Evolutionary conservation across 805 yeast species (phyloP).

Genomic region (Wickerhamomyces bovis): DNA sequence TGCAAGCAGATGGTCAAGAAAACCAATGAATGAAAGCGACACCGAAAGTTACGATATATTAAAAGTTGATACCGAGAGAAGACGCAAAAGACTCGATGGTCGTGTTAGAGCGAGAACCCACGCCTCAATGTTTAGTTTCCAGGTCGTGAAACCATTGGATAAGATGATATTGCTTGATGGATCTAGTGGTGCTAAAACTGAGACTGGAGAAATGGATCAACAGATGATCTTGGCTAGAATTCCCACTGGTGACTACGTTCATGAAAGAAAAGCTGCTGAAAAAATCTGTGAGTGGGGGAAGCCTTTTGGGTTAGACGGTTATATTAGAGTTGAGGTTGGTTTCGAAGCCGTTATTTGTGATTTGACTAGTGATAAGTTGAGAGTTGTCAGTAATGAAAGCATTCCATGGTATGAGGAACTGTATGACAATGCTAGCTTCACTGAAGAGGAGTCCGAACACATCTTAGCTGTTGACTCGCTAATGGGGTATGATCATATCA

Average conservation of each 20-base stretch:
- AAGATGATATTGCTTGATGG: constrained; percentile 54
- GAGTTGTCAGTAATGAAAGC: constrained; percentile 40
- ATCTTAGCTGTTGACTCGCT: constrained; percentile 17
- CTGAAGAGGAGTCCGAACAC: constrained; percentile 6
- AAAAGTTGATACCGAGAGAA: neutral
- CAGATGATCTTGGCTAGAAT: constrained; percentile 38
- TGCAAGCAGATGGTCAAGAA: constrained; percentile 23
- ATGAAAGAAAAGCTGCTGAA: constrained; percentile 43
- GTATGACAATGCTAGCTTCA: constrained; percentile 22
- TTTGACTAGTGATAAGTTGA: constrained; percentile 40
- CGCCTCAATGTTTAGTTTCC: constrained; percentile 38
- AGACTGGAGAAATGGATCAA: constrained; percentile 57
- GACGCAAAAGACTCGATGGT: neutral
- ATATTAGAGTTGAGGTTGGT: constrained; percentile 52
- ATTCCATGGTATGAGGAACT: constrained; percentile 27
- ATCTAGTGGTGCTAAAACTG: constrained; percentile 58
- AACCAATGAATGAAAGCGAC: constrained; percentile 6
- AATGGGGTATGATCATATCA: constrained; percentile 38
- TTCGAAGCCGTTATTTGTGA: constrained; percentile 59
- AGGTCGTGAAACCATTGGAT: constrained; percentile 40
- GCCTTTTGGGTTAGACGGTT: constrained; percentile 51
- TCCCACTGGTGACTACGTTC: constrained; percentile 20
- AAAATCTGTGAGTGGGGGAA: constrained; percentile 47
- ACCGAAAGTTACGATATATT: neutral
- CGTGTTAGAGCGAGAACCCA: constrained; percentile 4